Evolutionary conservation across 2,329 filamentous ascomycete genomes (phyloP), one percentile per base, ranked within the genome.

Genomic region (Pyrenochaeta sp.): DNA sequence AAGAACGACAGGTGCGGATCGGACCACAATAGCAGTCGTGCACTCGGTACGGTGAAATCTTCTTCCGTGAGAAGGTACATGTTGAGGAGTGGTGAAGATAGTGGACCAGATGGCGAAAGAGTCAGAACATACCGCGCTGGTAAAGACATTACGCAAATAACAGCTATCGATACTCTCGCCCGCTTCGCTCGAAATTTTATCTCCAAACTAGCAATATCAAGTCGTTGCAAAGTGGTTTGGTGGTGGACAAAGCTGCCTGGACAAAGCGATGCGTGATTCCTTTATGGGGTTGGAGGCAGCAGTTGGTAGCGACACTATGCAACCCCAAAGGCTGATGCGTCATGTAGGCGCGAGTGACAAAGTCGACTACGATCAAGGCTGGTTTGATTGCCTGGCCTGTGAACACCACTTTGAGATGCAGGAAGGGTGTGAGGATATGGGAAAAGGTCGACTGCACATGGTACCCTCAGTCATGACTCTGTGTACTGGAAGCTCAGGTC

Each of bases 41-140:
- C 45, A 19, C 25, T 39, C 39, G 36, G 46, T 43, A 22, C 28
- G 24, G 54, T 15, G n/a, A 24, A 36, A 44, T 24, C 36, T 19
- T 37, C 28, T 36, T 24, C 32, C 15, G 39, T 36, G 15, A 48
- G 36, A 19, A 39, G 15, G 13, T 39, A 19, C 13, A 39, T n/a
- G 8, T 36, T 12, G 9, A 13, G n/a, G 36, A 19, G n/a, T 19
- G 36, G 13, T 5, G 36, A 19, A 13, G 12, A 13, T 10, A 3
- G 12, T 39, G 5, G 36, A 13, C 13, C 4, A 2, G 10, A 15
- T 15, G 42, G 37, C 52, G 27, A 50, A 50, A 28, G 48, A 54
- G 51, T 42, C 34, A 34, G 19, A 37, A 72, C 71, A 50, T 67
- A 73, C 69, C 64, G 65, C 42, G 69, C 61, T 15, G 69, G 66